Conservation (phyloP, 768 basidiomycete genomes). For the Termitomyces sp. region DNA sequence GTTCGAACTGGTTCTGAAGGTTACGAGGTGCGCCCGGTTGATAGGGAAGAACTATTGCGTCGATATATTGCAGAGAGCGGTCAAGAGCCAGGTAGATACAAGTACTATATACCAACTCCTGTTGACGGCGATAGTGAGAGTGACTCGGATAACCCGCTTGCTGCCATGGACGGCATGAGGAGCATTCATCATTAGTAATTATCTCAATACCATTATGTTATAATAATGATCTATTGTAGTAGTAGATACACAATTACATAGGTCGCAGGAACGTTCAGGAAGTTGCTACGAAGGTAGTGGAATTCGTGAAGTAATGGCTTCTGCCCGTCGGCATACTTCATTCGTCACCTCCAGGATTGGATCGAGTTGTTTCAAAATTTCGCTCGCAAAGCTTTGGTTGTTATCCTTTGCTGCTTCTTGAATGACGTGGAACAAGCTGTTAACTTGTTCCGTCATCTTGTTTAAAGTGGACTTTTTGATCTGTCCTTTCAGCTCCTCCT, state of each 20-base stretch:
- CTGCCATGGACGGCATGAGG: neutral
- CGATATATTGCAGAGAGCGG: conserved; percentile 50
- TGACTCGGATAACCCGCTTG: conserved; percentile 27
- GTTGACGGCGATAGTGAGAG: conserved; percentile 35
- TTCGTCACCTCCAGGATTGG: conserved; percentile 25
- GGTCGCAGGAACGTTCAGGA: too few species aligned
- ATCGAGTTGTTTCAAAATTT: conserved; percentile 22
- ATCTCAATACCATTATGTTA: neutral
- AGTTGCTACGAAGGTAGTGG: neutral
- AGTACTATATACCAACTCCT: conserved; percentile 60
- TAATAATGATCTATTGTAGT: neutral
- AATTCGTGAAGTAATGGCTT: conserved; percentile 12
- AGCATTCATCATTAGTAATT: neutral
- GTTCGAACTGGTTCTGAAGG: conserved; percentile 79
- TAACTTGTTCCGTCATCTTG: conserved; percentile 19
- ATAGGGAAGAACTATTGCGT: conserved; percentile 59
- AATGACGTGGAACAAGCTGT: conserved; percentile 18
- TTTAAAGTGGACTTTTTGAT: conserved; percentile 10
- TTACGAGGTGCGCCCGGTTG: conserved; percentile 59
- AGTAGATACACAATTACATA: neutral
- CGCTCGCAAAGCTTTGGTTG: conserved; percentile 17
- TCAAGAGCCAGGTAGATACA: conserved; percentile 56
- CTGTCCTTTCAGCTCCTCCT: conserved; percentile 17
- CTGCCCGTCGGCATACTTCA: conserved; percentile 21
- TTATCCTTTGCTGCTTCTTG: conserved; percentile 17